Evolutionary conservation across 495 filamentous ascomycete genomes (phyloP), one percentile per base, ranked within the genome.

Genomic region (Neurospora sp.): DNA sequence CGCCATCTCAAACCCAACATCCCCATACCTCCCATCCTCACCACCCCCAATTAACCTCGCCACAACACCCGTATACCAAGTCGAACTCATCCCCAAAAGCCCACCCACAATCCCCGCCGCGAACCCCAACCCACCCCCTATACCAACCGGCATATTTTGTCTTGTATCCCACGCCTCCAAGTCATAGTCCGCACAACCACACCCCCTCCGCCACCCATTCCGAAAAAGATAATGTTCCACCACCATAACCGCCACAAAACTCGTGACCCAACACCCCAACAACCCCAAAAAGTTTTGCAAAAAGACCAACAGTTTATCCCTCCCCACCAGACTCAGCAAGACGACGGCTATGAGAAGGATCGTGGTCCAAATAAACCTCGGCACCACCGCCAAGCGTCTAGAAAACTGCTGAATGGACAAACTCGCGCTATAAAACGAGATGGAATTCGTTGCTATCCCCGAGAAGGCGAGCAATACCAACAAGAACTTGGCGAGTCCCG

Each of bases 181-280:
- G 71, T 88, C 77, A 74, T 88, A 88, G 46, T 82, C 82, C 2
- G 75, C 72, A 53, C 46, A 27, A 37, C 35, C 35, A 6, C 20
- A 22, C 69, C 27, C 22, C 22, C 82, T 82, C 31, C 76, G 75
- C 20, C 75, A 59, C 20, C 80, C 82, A n/a, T 75, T 40, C 18
- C 89, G 85, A 82, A 91, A 91, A 53, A 85, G 70, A 73, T 87
- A 87, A 77, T 92, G 88, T 73, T 92, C 90, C 12, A 80, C 78
- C 73, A 89, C 84, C 4, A 91, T 73, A 73, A 91, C 88, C 71
- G 86, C 81, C 41, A 87, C 86, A 77, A 87, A 89, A 2, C 83
- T 83, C 14, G 88, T 87, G 70, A 83, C 85, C 85, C 88, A 89
- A 79, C 90, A 91, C 7, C 88, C 87, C 22, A 91, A 80, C 41